Evolutionary conservation across 164 flowering plant genomes (phyloP).

Genomic region (Umbilicus rupestris): DNA sequence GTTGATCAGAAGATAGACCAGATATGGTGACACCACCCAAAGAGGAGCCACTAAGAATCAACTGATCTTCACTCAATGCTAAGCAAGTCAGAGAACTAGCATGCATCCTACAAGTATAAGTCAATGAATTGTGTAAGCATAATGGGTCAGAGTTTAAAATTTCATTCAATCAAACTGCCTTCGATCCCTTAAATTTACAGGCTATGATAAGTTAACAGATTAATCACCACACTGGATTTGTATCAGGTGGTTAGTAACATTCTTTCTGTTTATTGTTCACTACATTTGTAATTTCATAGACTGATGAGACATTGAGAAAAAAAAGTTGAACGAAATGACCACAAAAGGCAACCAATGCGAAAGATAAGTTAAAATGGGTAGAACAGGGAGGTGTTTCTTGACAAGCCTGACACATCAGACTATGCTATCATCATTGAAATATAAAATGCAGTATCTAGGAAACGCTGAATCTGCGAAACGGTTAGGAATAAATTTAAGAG

Average conservation of each 20-base stretch:
- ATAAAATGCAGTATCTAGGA: background rate
- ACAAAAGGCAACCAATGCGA: background rate
- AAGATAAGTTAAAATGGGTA: background rate
- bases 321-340: background rate
- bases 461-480: background rate
- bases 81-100: slow-evolving; percentile 54
- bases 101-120: slow-evolving; percentile 73
- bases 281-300: background rate
- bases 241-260: background rate
- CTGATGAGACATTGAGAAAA: background rate
- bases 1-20: slow-evolving; percentile 50
- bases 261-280: background rate
- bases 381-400: background rate
- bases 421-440: background rate
- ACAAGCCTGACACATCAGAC: background rate
- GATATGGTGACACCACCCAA: slow-evolving; percentile 54
- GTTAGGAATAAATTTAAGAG: background rate
- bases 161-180: background rate
- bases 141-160: background rate
- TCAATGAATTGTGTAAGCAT: background rate
- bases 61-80: slow-evolving; percentile 57
- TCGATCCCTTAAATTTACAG: background rate
- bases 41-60: slow-evolving; percentile 68
- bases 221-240: background rate
- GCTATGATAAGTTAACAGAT: background rate